Percentiles rank a stretch among this genome's conserved stretches.
phyloP scores from a whole-genome alignment of 2,329 filamentous ascomycete species.

The Cytospora chrysosperma region DNA sequence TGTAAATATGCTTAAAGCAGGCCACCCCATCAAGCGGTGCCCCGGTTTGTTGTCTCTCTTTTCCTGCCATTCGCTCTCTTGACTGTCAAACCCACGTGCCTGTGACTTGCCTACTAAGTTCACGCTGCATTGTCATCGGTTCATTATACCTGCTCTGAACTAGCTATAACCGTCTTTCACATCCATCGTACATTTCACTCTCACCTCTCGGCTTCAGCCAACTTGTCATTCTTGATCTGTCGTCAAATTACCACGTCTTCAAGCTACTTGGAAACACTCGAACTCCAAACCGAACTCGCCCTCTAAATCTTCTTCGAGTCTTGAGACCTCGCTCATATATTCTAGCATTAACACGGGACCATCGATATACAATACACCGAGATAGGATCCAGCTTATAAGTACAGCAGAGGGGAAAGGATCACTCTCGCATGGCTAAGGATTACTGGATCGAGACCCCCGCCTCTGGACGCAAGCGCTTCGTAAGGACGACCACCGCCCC shows the following conservation, averaged over 20 bases:
- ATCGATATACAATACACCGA: neutral
- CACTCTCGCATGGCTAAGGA: slow-evolving; percentile 20
- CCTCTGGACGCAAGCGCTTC: slow-evolving; percentile 27
- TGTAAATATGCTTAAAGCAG: slow-evolving; percentile 23
- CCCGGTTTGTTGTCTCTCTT: slow-evolving; percentile 11
- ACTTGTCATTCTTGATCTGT: neutral
- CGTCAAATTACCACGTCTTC: neutral
- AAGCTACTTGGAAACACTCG: neutral
- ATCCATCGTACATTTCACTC: slow-evolving; percentile 1
- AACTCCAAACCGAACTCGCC: neutral
- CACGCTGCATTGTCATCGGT: slow-evolving; percentile 9
- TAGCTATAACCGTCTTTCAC: slow-evolving; percentile 15
- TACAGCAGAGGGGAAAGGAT: neutral
- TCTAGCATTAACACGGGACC: neutral
- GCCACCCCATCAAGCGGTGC: slow-evolving; percentile 6
- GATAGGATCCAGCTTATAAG: neutral
- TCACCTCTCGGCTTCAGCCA: neutral
- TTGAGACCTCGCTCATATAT: neutral
- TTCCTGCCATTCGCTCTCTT: slow-evolving; percentile 17
- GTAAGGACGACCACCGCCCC: slow-evolving; percentile 25
- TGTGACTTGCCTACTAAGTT: slow-evolving; percentile 18
- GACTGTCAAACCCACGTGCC: slow-evolving; percentile 16
- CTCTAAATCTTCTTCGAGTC: neutral
- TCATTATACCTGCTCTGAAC: slow-evolving; percentile 4
- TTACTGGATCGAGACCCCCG: slow-evolving; percentile 19